These are phyloP conservation scores for Cynara cardunculus DNA, from an alignment of 129 eudicot genomes.

Conservation along the genomic window DNA sequence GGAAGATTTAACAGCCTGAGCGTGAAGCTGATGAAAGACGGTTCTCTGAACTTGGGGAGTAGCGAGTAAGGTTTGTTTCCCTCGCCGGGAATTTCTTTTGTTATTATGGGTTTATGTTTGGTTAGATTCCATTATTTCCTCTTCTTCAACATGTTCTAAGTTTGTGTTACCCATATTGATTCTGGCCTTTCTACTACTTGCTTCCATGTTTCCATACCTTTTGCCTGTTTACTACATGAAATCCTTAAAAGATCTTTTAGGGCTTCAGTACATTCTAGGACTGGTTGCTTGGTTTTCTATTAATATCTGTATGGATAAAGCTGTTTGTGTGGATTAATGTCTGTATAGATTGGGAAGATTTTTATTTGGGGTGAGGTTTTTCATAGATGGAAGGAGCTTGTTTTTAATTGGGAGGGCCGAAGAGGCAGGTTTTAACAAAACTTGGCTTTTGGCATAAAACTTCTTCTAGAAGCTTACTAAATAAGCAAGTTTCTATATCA, in stretches of 20 bases:
- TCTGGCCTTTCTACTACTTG: background rate
- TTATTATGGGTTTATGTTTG: constrained; percentile 24
- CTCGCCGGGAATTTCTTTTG: constrained; percentile 13
- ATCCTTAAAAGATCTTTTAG: background rate
- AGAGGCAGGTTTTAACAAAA: background rate
- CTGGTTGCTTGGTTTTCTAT: background rate
- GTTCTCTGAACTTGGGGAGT: constrained; percentile 61
- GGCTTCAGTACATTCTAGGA: background rate
- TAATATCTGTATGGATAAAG: background rate
- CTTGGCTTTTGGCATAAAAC: background rate
- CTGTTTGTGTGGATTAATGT: background rate
- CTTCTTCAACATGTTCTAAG: background rate
- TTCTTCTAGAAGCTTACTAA: background rate
- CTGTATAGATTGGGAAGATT: background rate
- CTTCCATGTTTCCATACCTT: background rate
- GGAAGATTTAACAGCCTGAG: constrained; percentile 79
- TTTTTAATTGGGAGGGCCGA: background rate
- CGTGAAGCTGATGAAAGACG: constrained; percentile 72
- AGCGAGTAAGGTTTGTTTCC: constrained; percentile 29
- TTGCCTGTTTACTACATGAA: background rate
- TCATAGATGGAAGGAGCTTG: background rate
- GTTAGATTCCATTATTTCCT: background rate
- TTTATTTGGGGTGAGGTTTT: background rate
- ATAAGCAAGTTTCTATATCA: too few species aligned
- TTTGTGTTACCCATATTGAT: background rate